Evolutionary conservation across 2,329 filamentous ascomycete species (phyloP), one percentile per base, ranked within the genome.

Genomic region (Claviceps sp.): DNA sequence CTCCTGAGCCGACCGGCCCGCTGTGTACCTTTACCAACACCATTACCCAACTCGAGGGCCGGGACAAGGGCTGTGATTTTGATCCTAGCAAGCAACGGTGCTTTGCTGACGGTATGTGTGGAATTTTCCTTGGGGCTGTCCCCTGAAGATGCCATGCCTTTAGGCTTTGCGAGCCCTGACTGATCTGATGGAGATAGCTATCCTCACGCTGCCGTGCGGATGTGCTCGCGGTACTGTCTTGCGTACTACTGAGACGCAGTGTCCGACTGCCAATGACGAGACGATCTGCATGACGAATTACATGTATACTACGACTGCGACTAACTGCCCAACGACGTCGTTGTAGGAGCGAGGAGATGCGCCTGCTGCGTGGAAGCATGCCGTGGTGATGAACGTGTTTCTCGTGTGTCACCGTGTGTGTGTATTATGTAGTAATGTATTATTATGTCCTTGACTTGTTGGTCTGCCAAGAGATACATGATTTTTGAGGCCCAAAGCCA

Each of bases 191-290:
- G 8, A 42, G 22, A 42, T 37, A 53, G 52, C 3, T 1, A 48
- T 50, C 34, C 52, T 53, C 44, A 53, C 38, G 1, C 24, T 53
- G 4, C 52, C 51, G 13, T 52, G 51, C 26, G 48, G 48, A 3
- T 53, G 52, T 34, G 38, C 37, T 3, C 49, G 9, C 11, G 51
- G 47, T 22, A 37, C 24, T 7, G n/a, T 53, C 34, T 34, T 20
- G 34, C 5, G 7, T 7, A 14, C 20, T 14, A 50, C 42, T 5
- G n/a, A 1, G 20, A 50, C 51, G 11, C 18, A 20, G 2, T 52
- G 51, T n/a, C 42, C 51, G 3, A 16, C 24, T n/a, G 6, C 3
- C 7, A 16, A n/a, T 3, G 43, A 26, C 16, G 30, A 48, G 40
- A 5, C 3, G 16, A 26, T 41, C 26, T 52, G 47, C 42, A n/a